Evolutionary conservation across 352 stramenopile genomes (phyloP), one percentile per base, ranked within the genome.

Genomic region (Phytophthora rubi): DNA sequence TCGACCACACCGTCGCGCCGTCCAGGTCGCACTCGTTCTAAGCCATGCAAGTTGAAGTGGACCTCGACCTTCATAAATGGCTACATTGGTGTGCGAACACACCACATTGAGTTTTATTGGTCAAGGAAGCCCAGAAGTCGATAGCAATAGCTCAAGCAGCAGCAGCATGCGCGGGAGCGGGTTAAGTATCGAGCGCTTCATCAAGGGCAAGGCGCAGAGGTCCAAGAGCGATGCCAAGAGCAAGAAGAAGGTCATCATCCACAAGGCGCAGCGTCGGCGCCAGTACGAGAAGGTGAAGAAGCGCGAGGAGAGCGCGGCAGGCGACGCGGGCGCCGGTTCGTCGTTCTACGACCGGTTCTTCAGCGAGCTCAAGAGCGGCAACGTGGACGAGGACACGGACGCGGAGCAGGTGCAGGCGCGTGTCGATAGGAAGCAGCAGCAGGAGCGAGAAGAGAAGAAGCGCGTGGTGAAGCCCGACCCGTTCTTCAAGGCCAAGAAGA

Each of bases 291-390:
- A 95, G 67, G 82, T 92, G 55, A 95, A 95, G 74, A 83, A 89
- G 64, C 81, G 73, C 39, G 78, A 88, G 51, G 49, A 76, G 35
- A 55, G 75, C 54, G 61, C 54, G 63, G 26, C 55, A 60, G 18
- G 51, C 32, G 69, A 70, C 13, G 67, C 23, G n/a, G 54, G 37
- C 23, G 65, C 69, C 0, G 65, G 77, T 6, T 68, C 70, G 48
- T 93, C 88, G 15, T 95, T 95, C 68, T 95, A 95, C 71, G 88
- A 95, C 57, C 70, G 74, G 2, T 93, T 95, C 68, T 94, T 94
- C 55, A 85, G 72, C 32, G 72, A 90, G 23, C 59, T 93, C 6
- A 77, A 85, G 61, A 82, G 73, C 26, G 74, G 75, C 52, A 74
- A 79, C 4, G 65, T 69, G 18, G 76, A 79, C 13, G 65, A 72